phyloP scores from a whole-genome alignment of 1,284 basidiomycete species.

The Neonothopanus nambi region DNA sequence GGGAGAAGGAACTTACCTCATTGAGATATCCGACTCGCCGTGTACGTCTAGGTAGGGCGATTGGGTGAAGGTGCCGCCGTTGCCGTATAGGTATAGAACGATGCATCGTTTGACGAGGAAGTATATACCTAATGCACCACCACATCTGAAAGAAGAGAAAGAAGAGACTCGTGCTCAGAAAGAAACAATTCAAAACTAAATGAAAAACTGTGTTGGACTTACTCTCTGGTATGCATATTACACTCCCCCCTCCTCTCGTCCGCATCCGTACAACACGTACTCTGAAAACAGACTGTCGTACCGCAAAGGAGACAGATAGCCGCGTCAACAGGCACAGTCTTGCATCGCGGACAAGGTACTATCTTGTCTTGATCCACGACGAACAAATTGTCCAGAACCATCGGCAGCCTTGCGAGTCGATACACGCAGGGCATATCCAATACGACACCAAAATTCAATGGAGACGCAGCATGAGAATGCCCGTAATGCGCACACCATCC shows the following conservation, averaged over 20 bases:
- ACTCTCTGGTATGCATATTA: constrained; percentile 94
- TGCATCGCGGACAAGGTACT: constrained; percentile 77
- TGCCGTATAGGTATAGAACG: constrained; percentile 89
- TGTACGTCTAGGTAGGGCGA: constrained; percentile 96
- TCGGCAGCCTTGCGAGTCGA: constrained; percentile 80
- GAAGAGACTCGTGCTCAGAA: not conserved
- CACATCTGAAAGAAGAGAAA: constrained; percentile 61
- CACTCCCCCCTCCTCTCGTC: constrained; percentile 80
- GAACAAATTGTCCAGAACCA: constrained; percentile 83
- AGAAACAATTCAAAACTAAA: too few species aligned
- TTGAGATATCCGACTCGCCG: constrained; percentile 91
- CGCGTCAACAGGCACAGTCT: constrained; percentile 80
- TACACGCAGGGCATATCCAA: constrained; percentile 88
- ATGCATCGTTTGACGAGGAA: constrained; percentile 93
- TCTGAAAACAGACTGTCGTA: constrained; percentile 85
- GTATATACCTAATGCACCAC: constrained; percentile 86
- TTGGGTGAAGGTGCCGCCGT: constrained; percentile 84
- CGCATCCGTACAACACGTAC: constrained; percentile 86
- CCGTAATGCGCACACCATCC: constrained; percentile 85
- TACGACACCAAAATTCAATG: constrained; percentile 71
- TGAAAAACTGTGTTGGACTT: constrained; percentile 37
- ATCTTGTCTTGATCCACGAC: constrained; percentile 67
- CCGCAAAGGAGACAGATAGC: constrained; percentile 95
- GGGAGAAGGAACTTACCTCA: constrained; percentile 84
- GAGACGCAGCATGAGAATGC: constrained; percentile 70